Evolutionary conservation across 2,329 filamentous ascomycete genomes (phyloP), one percentile per base, ranked within the genome.

Genomic region (Celoporthe dispersa): DNA sequence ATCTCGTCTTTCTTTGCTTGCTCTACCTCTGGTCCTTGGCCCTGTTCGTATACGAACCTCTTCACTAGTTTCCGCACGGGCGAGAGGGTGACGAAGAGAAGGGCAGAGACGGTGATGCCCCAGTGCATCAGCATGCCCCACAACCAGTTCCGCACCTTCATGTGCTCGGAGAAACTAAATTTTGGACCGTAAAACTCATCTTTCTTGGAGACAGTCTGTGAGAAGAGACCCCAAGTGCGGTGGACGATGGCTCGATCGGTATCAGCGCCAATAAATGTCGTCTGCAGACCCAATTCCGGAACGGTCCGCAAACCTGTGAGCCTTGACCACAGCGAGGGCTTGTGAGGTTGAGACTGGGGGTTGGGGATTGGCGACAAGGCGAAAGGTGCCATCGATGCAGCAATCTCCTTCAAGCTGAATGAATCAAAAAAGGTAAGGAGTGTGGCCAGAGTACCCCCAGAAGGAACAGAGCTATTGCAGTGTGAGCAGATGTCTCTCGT

Each of bases 371-470:
- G 89, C 0, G 88, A 91, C 12, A 88, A 78, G 1, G 85, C 84
- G 75, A 85, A 91, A 19, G 89, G 88, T 33, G 78, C 77, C 67
- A 81, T 77, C 1, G 85, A 80, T 3, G 79, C 80, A 19, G 75
- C 76, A 7, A 91, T 73, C 66, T 90, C 79, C 63, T 81, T 79
- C 25, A 87, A 65, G 31, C 81, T 80, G 75, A 85, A 89, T 61
- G 79, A 78, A 35, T 91, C 88, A 69, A 89, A 82, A 31, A 89
- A 73, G 62, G 78, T 85, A 19, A 98, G 79, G 4, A 90, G 82
- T 0, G 93, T 94, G 44, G 87, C 84, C 5, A 94, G 80, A 1
- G 92, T 91, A 62, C 90, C 90, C n/a, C 90, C 90, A 1, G 89
- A 91, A 2, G 88, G 85, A 1, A 79, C 75, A 35, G 81, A 78